These are phyloP conservation scores for Coemansia sp. DNA, from an alignment of 192 early-diverging fungal species.

Conservation along the genomic window DNA sequence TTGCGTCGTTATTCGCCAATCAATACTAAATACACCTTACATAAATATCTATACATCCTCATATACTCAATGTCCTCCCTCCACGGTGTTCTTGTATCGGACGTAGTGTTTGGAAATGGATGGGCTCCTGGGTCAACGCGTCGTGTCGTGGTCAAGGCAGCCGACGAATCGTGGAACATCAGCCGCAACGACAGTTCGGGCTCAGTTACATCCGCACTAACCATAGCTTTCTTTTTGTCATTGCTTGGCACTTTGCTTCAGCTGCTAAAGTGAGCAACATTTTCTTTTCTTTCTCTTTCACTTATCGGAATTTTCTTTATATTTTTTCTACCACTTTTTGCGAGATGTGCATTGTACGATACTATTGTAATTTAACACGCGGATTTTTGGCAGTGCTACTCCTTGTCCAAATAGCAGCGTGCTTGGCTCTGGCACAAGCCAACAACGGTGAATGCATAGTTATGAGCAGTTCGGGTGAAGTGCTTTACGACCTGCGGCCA, in stretches of 20 bases:
- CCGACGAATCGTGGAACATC: conserved; percentile 34
- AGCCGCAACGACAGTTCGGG: conserved; percentile 25
- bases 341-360: background rate
- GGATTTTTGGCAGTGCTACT: conserved; percentile 4
- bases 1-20: no score
- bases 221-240: conserved; percentile 21
- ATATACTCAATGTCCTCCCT: conserved; percentile 16
- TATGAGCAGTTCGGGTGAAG: background rate
- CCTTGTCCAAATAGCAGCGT: background rate
- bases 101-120: conserved; percentile 42
- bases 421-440: background rate
- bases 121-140: conserved; percentile 40
- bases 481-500: conserved; percentile 45
- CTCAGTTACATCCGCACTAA: conserved; percentile 19
- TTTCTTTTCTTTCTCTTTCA: conserved; percentile 13
- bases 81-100: conserved; percentile 11
- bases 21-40: background rate
- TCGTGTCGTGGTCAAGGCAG: conserved; percentile 25
- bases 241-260: conserved; percentile 35
- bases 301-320: background rate
- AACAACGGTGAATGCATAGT: conserved; percentile 4
- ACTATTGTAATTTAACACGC: background rate
- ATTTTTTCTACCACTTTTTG: conserved; percentile 6
- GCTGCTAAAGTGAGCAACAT: conserved; percentile 8
- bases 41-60: background rate